Evolutionary conservation across 1,284 basidiomycete genomes (phyloP).

Genomic region (Trichosporon asahii): DNA sequence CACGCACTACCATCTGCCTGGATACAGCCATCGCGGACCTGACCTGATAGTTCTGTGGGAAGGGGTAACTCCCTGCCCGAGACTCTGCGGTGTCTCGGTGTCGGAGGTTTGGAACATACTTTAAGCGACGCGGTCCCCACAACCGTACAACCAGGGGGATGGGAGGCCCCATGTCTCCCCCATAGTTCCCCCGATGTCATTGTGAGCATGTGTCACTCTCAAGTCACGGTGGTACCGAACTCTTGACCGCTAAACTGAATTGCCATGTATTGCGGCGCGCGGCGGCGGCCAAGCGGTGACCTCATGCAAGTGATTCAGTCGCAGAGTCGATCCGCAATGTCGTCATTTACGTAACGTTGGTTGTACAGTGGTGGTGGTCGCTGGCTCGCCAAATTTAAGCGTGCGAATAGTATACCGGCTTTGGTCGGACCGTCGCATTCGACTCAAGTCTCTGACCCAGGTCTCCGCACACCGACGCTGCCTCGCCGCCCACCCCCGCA

Average conservation of each 20-base stretch:
- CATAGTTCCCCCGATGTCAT: background rate
- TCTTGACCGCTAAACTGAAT: background rate
- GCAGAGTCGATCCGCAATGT: slow-evolving; percentile 1
- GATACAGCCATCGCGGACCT: too few relatives aligned
- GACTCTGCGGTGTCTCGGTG: background rate
- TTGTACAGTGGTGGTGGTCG: background rate
- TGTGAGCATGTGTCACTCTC: background rate
- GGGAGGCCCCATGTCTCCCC: background rate
- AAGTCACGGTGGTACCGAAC: background rate
- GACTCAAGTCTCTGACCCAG: background rate
- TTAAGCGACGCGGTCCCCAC: background rate
- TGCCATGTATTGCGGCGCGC: background rate
- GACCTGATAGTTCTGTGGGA: too few relatives aligned
- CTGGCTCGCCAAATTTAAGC: slow-evolving; percentile 7
- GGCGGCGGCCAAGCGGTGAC: background rate
- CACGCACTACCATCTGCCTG: background rate
- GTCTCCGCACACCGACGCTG: background rate
- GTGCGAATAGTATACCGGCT: slow-evolving; percentile 2
- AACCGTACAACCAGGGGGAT: background rate
- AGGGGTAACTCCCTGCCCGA: background rate
- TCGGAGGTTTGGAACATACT: background rate
- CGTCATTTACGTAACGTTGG: background rate
- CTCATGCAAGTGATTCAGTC: background rate
- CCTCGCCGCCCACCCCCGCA: background rate
- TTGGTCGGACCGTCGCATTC: slow-evolving; percentile 2